Conservation (phyloP, 208 protist genomes). For the Acanthamoeba sp. region DNA sequence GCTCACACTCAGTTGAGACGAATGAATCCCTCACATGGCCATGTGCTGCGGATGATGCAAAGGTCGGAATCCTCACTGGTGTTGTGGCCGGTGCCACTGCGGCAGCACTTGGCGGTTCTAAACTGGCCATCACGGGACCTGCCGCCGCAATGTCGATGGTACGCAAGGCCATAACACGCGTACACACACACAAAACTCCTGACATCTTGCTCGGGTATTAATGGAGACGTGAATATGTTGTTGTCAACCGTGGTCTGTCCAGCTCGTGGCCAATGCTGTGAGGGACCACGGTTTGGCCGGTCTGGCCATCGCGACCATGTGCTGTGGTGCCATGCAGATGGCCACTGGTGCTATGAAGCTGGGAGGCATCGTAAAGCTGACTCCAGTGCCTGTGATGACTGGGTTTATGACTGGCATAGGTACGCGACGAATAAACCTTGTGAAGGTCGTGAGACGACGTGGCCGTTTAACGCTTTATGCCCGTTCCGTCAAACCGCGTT, state of each 20-base stretch:
- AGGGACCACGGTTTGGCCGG: conserved; percentile 8
- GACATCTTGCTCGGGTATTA: neutral
- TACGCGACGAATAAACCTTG: neutral
- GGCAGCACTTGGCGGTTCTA: neutral
- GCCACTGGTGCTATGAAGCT: conserved; percentile 26
- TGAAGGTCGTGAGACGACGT: too few species aligned
- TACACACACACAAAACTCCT: neutral
- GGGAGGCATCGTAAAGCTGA: conserved; percentile 28
- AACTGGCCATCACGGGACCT: conserved; percentile 20
- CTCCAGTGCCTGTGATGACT: conserved; percentile 6
- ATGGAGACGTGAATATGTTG: too few species aligned
- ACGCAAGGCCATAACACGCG: neutral
- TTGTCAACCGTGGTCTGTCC: neutral
- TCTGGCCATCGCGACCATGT: neutral
- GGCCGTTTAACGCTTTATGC: too few species aligned
- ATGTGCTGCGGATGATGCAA: neutral
- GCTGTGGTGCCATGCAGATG: conserved; percentile 19
- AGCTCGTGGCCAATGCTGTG: conserved; percentile 38
- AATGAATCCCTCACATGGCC: neutral
- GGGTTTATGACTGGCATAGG: conserved; percentile 36
- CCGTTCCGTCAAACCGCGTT: too few species aligned
- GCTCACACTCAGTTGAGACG: neutral
- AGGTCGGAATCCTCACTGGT: conserved; percentile 24
- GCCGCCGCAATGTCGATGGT: conserved; percentile 28
- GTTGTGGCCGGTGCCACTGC: conserved; percentile 17